Percentiles rank a stretch among this genome's conserved stretches.
These are phyloP conservation scores for Fusarium equiseti DNA, from an alignment of 2,329 filamentous ascomycete genomes.

Conservation along the genomic window DNA sequence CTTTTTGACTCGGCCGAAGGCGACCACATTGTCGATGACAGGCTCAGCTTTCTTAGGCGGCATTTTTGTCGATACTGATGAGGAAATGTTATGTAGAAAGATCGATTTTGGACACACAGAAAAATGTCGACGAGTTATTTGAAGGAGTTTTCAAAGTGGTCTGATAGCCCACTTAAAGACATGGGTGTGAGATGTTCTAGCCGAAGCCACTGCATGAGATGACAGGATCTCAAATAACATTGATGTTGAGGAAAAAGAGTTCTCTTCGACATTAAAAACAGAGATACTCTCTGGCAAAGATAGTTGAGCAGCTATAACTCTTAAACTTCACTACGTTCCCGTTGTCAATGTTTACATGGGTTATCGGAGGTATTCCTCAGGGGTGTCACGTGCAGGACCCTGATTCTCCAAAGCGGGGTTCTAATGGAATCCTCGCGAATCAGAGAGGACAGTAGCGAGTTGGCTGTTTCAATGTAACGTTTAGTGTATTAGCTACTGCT, in stretches of 20 bases:
- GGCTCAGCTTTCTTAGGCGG: slow-evolving; percentile 57
- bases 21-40: slow-evolving; percentile 59
- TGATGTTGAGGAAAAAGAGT: background rate
- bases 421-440: background rate
- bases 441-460: background rate
- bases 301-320: too few species aligned
- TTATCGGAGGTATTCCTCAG: background rate
- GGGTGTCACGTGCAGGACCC: slow-evolving; percentile 28
- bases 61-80: slow-evolving; percentile 48
- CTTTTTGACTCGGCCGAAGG: slow-evolving; percentile 58
- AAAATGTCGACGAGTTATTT: slow-evolving; percentile 21
- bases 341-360: accelerated
- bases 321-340: accelerated
- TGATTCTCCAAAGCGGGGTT: background rate
- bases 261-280: background rate
- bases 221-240: background rate
- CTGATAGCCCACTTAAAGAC: slow-evolving; percentile 46
- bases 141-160: slow-evolving; percentile 46
- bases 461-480: background rate
- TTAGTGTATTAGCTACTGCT: slow-evolving; percentile 1
- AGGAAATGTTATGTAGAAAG: slow-evolving; percentile 5
- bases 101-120: slow-evolving; percentile 12
- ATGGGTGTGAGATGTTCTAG: slow-evolving; percentile 37
- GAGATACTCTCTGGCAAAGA: accelerated
- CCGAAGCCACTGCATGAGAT: slow-evolving; percentile 17